phyloP scores from a whole-genome alignment of 2,329 filamentous ascomycete species.

The Fusarium sp. region DNA sequence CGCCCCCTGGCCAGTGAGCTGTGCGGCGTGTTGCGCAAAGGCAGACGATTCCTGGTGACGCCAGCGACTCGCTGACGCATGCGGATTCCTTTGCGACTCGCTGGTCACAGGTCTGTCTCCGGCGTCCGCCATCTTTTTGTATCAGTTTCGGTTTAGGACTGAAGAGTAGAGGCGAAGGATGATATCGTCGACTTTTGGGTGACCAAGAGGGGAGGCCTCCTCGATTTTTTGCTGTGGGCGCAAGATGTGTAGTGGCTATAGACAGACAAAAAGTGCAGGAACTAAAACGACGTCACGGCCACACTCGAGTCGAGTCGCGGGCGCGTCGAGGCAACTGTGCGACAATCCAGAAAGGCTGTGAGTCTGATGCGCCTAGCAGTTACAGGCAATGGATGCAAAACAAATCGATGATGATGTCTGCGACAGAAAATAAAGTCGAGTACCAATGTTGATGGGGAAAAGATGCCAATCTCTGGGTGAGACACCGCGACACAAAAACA shows the following conservation, averaged over 20 bases:
- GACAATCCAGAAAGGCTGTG: neutral
- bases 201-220: conserved; percentile 27
- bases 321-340: neutral
- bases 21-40: conserved; percentile 62
- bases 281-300: conserved; percentile 19
- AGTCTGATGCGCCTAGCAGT: neutral
- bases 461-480: conserved; percentile 15
- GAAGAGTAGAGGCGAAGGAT: neutral
- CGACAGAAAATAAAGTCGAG: conserved; percentile 4
- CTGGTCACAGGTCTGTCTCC: conserved; percentile 41
- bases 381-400: neutral
- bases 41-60: conserved; percentile 72
- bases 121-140: conserved; percentile 33
- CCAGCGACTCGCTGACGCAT: conserved; percentile 70
- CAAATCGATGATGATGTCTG: conserved; percentile 10
- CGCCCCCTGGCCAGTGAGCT: conserved; percentile 39
- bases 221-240: conserved; percentile 5
- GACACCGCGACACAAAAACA: conserved; percentile 27
- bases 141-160: neutral
- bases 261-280: conserved; percentile 1
- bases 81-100: conserved; percentile 59
- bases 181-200: neutral
- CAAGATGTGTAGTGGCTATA: conserved; percentile 17
- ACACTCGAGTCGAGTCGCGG: neutral
- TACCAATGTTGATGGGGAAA: conserved; percentile 1